Conservation (phyloP, 495 filamentous ascomycete species). For the Podospora australis region DNA sequence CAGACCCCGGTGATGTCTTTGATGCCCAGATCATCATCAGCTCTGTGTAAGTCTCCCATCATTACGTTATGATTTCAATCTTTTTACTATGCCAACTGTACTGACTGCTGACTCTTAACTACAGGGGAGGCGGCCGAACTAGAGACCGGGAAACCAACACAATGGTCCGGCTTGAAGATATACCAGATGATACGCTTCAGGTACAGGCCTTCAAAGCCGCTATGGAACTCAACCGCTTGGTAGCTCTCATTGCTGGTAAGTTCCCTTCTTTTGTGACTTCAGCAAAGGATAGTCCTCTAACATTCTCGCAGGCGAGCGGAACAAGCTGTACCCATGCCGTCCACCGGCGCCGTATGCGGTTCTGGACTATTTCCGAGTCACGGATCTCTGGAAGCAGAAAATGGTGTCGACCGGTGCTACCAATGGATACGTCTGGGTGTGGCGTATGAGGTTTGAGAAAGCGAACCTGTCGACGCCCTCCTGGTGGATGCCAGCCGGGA, state of each 20-base stretch:
- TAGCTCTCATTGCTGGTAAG: conserved; percentile 58
- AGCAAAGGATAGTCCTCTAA: conserved; percentile 6
- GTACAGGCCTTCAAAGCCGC: conserved; percentile 33
- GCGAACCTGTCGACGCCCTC: conserved; percentile 49
- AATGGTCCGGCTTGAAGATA: conserved; percentile 35
- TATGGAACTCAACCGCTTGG: conserved; percentile 29
- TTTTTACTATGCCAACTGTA: neutral
- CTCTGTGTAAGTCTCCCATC: conserved; percentile 46
- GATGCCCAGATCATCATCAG: conserved; percentile 61
- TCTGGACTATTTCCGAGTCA: conserved; percentile 66
- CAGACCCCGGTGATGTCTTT: conserved; percentile 51
- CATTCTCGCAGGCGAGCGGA: conserved; percentile 40
- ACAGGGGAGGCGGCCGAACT: conserved; percentile 47
- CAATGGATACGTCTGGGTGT: conserved; percentile 31
- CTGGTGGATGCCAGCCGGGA: conserved; percentile 53
- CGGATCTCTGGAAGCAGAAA: conserved; percentile 66
- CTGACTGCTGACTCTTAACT: conserved; percentile 1
- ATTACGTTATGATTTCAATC: neutral
- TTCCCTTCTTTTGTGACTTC: neutral
- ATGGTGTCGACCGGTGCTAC: conserved; percentile 7
- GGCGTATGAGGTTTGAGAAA: conserved; percentile 67
- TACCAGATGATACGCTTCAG: conserved; percentile 28
- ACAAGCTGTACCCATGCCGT: conserved; percentile 44
- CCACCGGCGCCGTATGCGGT: conserved; percentile 63
- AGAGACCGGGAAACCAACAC: conserved; percentile 32